phyloP scores from a whole-genome alignment of 2,329 filamentous ascomycete species.

The Aspergillus phoenicis region DNA sequence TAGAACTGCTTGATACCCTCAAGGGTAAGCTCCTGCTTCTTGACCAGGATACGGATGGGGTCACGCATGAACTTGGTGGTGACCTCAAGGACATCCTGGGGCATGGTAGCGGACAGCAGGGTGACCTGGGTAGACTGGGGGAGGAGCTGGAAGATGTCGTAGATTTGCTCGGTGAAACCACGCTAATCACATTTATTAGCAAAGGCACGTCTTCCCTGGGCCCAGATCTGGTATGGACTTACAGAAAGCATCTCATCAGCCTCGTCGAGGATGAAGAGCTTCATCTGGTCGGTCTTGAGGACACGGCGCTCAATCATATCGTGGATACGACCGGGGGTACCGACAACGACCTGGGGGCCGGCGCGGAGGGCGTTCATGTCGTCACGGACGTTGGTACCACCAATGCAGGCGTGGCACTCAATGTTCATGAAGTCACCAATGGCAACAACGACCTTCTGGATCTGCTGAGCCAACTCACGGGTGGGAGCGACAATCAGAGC shows the following conservation, averaged over 20 bases:
- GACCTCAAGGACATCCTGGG: conserved; percentile 97
- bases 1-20: conserved; percentile 99
- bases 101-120: conserved; percentile 96
- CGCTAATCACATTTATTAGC: conserved; percentile 55
- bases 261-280: conserved; percentile 99
- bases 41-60: conserved; percentile 97
- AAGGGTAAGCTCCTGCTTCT: conserved; percentile 99
- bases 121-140: conserved; percentile 98
- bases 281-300: conserved; percentile 96
- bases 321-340: conserved; percentile 96
- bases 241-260: conserved; percentile 89
- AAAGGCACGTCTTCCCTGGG: neutral
- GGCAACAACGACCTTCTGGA: conserved; percentile 98
- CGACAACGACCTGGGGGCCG: conserved; percentile 94
- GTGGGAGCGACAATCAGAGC: conserved; percentile 96
- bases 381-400: conserved; percentile 95
- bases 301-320: conserved; percentile 99
- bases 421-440: conserved; percentile 99
- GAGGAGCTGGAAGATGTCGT: conserved; percentile 99
- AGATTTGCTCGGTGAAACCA: conserved; percentile 99
- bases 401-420: conserved; percentile 98
- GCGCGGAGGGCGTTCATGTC: conserved; percentile 98
- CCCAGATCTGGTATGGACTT: conserved; percentile 17
- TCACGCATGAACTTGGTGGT: conserved; percentile 99
- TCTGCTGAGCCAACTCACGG: conserved; percentile 97